Base-by-base conservation (phyloP, 345 rosid genomes). In the Bruguiera sexangula region DNA sequence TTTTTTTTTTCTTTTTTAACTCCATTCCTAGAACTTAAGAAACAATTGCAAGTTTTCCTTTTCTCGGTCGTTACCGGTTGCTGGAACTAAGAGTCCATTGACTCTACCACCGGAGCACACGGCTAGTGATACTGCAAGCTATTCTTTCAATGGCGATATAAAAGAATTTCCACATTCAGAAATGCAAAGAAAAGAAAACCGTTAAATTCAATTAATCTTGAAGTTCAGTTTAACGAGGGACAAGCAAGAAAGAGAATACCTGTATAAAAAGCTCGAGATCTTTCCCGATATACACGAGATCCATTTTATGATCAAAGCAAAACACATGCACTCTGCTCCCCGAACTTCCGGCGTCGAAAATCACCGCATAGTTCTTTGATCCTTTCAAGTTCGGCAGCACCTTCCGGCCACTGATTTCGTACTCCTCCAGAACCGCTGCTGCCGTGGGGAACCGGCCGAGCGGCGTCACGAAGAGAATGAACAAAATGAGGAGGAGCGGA, bases 321-420 rank as follows among this genome's bases (percentile, higher is more conserved):
- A 67, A 92, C 58, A 95, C 99, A 65, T 95, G 99, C 15, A 95
- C 99, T 34, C 99, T 84, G 72, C 99, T 95, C 26, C 98, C 98
- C 18, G 99, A 92, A 73, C 98, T 95, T 0, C 99, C 98, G 6
- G 99, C 99, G 31, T 95, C 96, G 53, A 95, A 95, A 54, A 95
- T 76, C 31, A 95, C 96, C 0, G 97, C 96, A 37, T 78, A 95
- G 43, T 72, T 87, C 85, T 68, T 86, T 1, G 81, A 70, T 60
- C 68, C 70, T 63, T 74, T 80, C 16, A 73, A 70, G 58, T 66
- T 75, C 0, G 87, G 82, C 18, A 86, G 80, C 57, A 85, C 68
- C 80, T 81, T 87, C n/a, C 96, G 79, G 73, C 66, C 76, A 56
- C 29, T 62, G 60, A 84, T 51, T 54, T 76, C 82, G 68, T 77